Evolutionary conservation across 768 basidiomycete genomes (phyloP).

Genomic region (Podaxis mareebaensis): DNA sequence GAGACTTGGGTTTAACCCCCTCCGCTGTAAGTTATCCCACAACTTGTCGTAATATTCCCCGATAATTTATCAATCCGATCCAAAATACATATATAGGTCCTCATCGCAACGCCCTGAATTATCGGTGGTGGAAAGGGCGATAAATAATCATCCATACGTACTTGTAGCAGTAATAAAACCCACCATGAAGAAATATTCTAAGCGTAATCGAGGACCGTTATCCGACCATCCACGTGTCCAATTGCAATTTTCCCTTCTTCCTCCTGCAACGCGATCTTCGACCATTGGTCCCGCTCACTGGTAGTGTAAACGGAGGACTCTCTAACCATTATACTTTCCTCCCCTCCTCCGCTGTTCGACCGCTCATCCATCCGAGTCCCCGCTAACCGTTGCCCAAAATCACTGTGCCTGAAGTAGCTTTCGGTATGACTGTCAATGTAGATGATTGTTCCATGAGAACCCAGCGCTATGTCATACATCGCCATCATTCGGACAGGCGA

Average conservation of each 20-base stretch:
- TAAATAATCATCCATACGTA: slow-evolving; percentile 19
- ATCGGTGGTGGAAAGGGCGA: neutral
- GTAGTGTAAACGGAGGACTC: slow-evolving; percentile 27
- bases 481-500: slow-evolving; percentile 62
- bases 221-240: slow-evolving; percentile 45
- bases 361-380: slow-evolving; percentile 29
- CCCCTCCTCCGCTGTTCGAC: slow-evolving; percentile 24
- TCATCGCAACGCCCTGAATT: slow-evolving; percentile 47
- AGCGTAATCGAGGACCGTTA: slow-evolving; percentile 53
- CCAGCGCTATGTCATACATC: slow-evolving; percentile 53
- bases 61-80: slow-evolving; percentile 5
- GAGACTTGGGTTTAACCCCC: slow-evolving; percentile 86
- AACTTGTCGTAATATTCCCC: neutral
- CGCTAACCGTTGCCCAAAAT: slow-evolving; percentile 61
- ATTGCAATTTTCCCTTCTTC: slow-evolving; percentile 47
- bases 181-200: slow-evolving; percentile 20
- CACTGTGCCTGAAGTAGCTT: slow-evolving; percentile 41
- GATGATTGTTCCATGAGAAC: slow-evolving; percentile 59
- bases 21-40: slow-evolving; percentile 65
- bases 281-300: slow-evolving; percentile 52
- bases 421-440: slow-evolving; percentile 70
- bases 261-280: slow-evolving; percentile 45
- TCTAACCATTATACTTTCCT: slow-evolving; percentile 2
- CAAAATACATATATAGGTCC: slow-evolving; percentile 38
- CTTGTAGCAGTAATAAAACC: slow-evolving; percentile 10